phyloP scores from a whole-genome alignment of 2,329 filamentous ascomycete species.

The Trichoderma breve region DNA sequence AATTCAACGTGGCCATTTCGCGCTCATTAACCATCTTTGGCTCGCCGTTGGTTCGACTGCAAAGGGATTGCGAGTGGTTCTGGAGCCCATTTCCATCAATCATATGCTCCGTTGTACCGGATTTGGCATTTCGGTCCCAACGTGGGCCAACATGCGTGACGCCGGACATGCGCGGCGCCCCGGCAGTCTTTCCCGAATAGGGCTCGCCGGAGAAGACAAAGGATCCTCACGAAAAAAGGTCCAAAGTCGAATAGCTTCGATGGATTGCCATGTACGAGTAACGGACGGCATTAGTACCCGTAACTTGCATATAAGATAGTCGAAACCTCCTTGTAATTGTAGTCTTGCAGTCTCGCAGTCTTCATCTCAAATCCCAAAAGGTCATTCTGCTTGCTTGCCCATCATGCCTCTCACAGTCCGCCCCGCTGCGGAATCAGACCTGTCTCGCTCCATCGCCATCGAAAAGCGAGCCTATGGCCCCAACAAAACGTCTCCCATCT shows the following conservation, averaged over 20 bases:
- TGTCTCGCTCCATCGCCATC: constrained; percentile 36
- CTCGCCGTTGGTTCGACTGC: background rate
- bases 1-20: background rate
- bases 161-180: background rate
- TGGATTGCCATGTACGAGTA: background rate
- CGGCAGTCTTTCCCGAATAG: background rate
- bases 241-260: background rate
- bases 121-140: background rate
- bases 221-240: background rate
- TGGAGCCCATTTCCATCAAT: background rate
- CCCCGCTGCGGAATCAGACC: constrained; percentile 37
- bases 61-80: background rate
- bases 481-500: constrained; percentile 31
- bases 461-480: constrained; percentile 39
- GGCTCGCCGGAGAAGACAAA: background rate
- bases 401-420: constrained; percentile 40
- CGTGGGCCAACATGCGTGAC: background rate
- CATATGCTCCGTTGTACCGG: background rate
- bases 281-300: background rate
- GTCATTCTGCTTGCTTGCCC: background rate
- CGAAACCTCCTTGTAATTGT: background rate
- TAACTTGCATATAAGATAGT: background rate
- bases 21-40: background rate
- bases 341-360: background rate
- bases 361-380: background rate